Evolutionary conservation across 2,329 filamentous ascomycete species (phyloP).

Genomic region (Helicocarpus griseus): DNA sequence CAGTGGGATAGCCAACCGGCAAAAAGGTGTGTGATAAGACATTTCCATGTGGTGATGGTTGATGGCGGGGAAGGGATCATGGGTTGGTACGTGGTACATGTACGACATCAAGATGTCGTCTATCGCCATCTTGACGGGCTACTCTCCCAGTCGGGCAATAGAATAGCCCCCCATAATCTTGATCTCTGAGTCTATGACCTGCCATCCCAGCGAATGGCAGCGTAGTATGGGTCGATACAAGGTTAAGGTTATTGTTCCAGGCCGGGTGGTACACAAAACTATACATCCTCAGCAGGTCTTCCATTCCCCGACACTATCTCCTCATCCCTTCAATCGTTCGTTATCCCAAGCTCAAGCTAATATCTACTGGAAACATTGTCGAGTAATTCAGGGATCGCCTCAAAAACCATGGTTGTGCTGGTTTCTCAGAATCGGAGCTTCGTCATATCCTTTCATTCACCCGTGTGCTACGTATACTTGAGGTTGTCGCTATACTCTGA

Average conservation of each 20-base stretch:
- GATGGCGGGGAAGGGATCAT: neutral
- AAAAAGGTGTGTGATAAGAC: neutral
- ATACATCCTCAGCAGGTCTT: neutral
- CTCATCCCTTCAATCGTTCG: neutral
- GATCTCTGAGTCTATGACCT: neutral
- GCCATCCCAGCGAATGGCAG: neutral
- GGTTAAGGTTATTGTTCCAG: neutral
- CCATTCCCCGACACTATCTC: neutral
- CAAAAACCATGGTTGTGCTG: neutral
- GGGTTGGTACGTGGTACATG: neutral
- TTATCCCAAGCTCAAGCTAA: neutral
- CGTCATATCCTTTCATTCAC: neutral
- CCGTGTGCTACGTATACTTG: neutral
- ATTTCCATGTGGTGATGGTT: conserved; percentile 1
- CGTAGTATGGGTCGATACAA: neutral
- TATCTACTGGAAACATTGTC: neutral
- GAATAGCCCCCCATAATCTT: neutral
- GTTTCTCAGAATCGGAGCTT: neutral
- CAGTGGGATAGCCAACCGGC: neutral
- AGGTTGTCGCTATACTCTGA: too few relatives aligned
- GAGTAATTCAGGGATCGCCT: neutral
- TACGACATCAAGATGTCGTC: neutral
- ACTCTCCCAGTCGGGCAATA: neutral
- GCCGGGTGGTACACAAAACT: neutral
- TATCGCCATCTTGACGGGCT: neutral